Evolutionary conservation across 2,329 filamentous ascomycete genomes (phyloP), one percentile per base, ranked within the genome.

Genomic region (Gnomoniopsis smithogilvyi): DNA sequence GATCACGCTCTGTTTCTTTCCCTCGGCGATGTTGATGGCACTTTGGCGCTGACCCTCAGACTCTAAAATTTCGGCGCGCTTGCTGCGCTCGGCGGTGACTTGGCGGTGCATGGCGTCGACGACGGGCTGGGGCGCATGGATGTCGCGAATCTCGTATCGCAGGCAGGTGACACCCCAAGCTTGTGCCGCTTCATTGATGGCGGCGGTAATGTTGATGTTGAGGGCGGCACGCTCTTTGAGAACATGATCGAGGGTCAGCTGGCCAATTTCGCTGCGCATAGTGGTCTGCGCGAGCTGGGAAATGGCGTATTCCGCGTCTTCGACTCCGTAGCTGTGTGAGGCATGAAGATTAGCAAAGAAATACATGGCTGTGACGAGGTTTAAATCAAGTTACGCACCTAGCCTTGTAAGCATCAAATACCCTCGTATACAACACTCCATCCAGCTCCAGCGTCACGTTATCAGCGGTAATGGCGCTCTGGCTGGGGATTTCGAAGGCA

Each of bases 21-120:
- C 95, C 80, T 99, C 95, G 58, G 95, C 95, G 66, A 99, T 97
- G 75, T 99, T 99, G 83, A 99, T 99, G 43, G 95, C 95, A 69
- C 89, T 94, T 78, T 99, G 95, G 63, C 95, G 84, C 77, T 99
- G 95, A 76, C 95, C 95, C 72, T 99, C 95, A 0, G 92, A 96
- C 60, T 99, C 95, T 51, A 99, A 82, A 68, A 99, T 99, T 78
- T 99, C 95, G 58, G 95, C 95, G 64, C 95, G 89, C 83, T 99
- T 99, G 69, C 91, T 96, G 46, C 95, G 90, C 79, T 99, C 95
- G 19, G 95, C 95, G 0, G 95, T 98, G 53, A 99, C 95, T 74
- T 98, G 94, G 64, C 95, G 86, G 79, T 99, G 95, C 95, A 99
- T 99, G 68, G 95, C 95, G 68, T 93, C 91, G 62, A 98, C 94